These are phyloP conservation scores for Bromus sterilis DNA, from an alignment of 176 grass and related monocot species.

Conservation along the genomic window DNA sequence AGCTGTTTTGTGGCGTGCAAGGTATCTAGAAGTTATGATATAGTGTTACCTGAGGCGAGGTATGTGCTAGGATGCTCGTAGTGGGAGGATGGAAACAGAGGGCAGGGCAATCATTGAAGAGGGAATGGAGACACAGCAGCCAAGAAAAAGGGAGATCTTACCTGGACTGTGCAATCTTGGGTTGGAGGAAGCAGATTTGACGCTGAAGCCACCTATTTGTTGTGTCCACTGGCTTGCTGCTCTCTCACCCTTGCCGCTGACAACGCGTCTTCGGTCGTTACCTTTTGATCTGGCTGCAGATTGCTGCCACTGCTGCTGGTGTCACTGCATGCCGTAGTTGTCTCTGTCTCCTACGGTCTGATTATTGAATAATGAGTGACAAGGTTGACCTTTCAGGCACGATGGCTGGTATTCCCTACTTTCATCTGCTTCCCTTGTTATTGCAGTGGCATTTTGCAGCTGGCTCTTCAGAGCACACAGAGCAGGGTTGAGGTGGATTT, in stretches of 20 bases:
- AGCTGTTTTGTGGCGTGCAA: background rate
- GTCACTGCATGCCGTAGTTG: background rate
- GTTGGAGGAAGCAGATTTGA: background rate
- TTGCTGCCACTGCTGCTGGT: background rate
- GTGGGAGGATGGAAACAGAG: background rate
- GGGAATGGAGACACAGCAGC: background rate
- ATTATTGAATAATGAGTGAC: no score
- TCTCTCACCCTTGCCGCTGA: background rate
- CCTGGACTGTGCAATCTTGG: background rate
- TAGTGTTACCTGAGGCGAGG: background rate
- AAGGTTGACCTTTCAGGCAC: background rate
- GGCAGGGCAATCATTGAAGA: background rate
- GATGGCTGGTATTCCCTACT: background rate
- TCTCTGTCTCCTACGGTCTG: background rate
- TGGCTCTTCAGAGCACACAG: background rate
- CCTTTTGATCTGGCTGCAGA: background rate
- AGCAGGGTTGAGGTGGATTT: background rate
- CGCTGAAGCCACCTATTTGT: background rate
- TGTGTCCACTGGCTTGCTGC: background rate
- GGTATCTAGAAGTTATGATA: background rate
- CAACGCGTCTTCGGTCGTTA: background rate
- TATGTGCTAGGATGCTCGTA: background rate
- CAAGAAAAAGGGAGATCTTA: background rate
- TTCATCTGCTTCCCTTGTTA: background rate
- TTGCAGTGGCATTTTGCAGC: background rate